A percentile compares a stretch with the other conserved stretches of the same genome.
Evolutionary conservation across 106 monocot species (phyloP).

Genomic region (Platanthera guangdongensis): DNA sequence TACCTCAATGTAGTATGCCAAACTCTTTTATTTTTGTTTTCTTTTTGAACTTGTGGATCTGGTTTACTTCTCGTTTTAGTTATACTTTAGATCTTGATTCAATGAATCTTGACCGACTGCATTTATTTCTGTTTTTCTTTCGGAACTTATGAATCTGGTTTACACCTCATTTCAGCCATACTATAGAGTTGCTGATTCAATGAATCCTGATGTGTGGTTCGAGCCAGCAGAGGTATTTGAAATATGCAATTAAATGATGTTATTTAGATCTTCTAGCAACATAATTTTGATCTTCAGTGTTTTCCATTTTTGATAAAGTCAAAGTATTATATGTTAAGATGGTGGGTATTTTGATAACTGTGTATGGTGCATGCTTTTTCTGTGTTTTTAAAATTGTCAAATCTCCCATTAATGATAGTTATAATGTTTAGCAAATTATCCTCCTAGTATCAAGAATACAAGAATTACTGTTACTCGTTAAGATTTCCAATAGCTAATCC

Average conservation of each 20-base stretch:
- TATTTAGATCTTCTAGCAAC: background rate
- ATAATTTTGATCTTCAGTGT: background rate
- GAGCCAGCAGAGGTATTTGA: constrained; percentile 78
- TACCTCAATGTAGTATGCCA: background rate
- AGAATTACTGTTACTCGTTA: no score
- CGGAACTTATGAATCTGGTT: background rate
- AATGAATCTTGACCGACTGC: no score
- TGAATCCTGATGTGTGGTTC: constrained; percentile 98
- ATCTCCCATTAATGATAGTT: background rate
- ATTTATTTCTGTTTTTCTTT: background rate
- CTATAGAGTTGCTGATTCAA: constrained; percentile 78
- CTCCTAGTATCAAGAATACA: background rate
- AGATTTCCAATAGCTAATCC: no score
- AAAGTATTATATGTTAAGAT: background rate
- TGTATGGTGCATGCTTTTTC: background rate
- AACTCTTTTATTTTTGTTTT: background rate
- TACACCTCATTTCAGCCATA: constrained; percentile 56
- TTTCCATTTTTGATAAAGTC: background rate
- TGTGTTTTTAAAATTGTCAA: background rate
- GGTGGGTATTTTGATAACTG: background rate
- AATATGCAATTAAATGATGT: background rate
- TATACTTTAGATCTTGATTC: no score
- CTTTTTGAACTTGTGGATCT: background rate
- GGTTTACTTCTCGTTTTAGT: no score
- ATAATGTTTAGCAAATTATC: background rate